Evolutionary conservation across 768 basidiomycete genomes (phyloP).

Genomic region (Podaxis sp.): DNA sequence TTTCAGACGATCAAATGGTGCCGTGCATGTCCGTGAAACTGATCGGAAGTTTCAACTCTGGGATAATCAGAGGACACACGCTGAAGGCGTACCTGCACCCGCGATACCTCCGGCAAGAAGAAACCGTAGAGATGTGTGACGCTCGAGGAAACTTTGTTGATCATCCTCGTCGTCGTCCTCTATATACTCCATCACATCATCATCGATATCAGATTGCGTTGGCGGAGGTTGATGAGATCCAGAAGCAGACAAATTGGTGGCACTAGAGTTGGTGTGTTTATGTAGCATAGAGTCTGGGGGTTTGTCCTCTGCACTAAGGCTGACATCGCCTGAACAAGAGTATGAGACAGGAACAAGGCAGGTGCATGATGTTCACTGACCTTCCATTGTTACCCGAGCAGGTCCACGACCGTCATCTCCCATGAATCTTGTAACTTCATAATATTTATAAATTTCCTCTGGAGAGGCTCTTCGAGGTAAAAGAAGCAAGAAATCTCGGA

Average conservation of each 20-base stretch:
- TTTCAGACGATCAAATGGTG: conserved; percentile 95
- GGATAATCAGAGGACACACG: conserved; percentile 27
- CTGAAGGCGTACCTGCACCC: conserved; percentile 69
- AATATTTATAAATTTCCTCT: conserved; percentile 83
- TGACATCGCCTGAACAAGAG: conserved; percentile 61
- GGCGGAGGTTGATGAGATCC: conserved; percentile 12
- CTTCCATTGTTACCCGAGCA: conserved; percentile 86
- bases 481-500: conserved; percentile 85
- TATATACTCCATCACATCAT: conserved; percentile 19
- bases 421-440: conserved; percentile 62
- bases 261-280: conserved; percentile 9
- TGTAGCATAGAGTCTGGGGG: conserved; percentile 33
- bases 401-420: conserved; percentile 75
- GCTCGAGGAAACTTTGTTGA: conserved; percentile 56
- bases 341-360: neutral
- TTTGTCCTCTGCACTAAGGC: conserved; percentile 71
- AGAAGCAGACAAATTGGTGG: conserved; percentile 1
- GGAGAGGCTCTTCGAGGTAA: conserved; percentile 78
- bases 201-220: conserved; percentile 6
- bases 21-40: conserved; percentile 96
- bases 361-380: conserved; percentile 32
- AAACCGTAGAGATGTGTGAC: conserved; percentile 78
- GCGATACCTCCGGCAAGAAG: conserved; percentile 92
- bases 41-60: conserved; percentile 6
- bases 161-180: conserved; percentile 43